Base-by-base conservation (phyloP, 306 rosid genomes). In the Crataegus laevigata region DNA sequence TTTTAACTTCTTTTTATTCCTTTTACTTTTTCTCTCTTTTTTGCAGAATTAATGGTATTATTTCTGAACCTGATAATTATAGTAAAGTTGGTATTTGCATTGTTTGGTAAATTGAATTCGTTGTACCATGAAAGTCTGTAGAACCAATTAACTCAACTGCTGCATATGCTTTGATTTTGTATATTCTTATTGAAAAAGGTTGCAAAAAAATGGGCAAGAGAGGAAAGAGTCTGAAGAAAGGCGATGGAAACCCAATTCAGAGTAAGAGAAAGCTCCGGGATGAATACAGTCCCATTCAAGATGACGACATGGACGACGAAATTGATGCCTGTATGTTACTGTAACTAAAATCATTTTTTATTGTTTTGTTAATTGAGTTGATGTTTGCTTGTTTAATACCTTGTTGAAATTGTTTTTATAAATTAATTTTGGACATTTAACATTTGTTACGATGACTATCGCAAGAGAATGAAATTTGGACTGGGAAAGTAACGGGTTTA, bases 231-330 rank as follows among this genome's bases (percentile, higher is more conserved):
- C 86, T 82, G 80, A 86, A 67, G 26, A 85, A 73, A 73, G 85
- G 75, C 5, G 70, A n/a, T 32, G 76, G 47, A 77, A 81, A 69
- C 28, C 22, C 81, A 38, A 8, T 38, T 38, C 42, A 38, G 11
- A 58, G n/a, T 72, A 85, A 82, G 79, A 80, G 63, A 36, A 85
- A 77, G 57, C 52, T 80, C 21, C 73, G 45, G 1, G 59, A 71
- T 13, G 64, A 80, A 24, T 69, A 68, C 55, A 73, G 34, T 8
- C 77, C 77, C 58, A 59, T 80, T 5, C 42, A 38, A 38, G 58
- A 74, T 15, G 85, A 86, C 34, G 92, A 86, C 68, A 90, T 94
- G 91, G 93, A 91, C 72, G 96, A 94, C 65, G 97, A 91, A 70
- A 86, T 94, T 67, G 98, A 94, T 82, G 85, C 89, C 24, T 94